Conservation (phyloP, 2,329 filamentous ascomycete species). For the Helotiales sp. region DNA sequence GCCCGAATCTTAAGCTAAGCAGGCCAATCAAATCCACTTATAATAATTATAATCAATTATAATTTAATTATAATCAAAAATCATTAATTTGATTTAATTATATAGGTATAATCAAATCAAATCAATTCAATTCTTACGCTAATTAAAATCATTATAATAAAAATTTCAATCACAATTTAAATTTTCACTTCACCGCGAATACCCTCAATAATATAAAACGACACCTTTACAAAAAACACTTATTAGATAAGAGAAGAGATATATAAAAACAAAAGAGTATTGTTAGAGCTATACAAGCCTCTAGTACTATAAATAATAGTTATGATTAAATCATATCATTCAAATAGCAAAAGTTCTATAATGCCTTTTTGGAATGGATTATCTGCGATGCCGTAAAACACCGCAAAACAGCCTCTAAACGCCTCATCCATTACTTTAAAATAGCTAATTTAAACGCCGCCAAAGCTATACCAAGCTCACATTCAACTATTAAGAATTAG, state of each 20-base stretch:
- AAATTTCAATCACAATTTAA: neutral
- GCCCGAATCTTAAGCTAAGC: too few species aligned
- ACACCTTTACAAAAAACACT: too few species aligned
- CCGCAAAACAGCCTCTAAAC: neutral
- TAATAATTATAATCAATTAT: too few species aligned
- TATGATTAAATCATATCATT: neutral
- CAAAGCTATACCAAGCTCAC: neutral
- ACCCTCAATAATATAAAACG: neutral
- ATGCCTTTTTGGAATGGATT: neutral
- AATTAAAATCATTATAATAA: neutral
- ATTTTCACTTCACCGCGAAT: neutral
- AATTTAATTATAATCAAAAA: too few species aligned
- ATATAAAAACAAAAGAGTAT: neutral
- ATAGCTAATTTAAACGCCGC: neutral
- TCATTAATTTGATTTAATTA: too few species aligned
- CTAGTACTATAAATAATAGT: too few species aligned
- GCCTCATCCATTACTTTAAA: neutral
- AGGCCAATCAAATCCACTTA: too few species aligned
- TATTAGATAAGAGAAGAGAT: neutral
- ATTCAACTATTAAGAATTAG: neutral
- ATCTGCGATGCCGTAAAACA: neutral
- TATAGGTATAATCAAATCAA: too few species aligned
- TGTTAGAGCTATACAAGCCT: too few species aligned
- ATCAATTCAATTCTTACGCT: too few species aligned
- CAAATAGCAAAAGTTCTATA: neutral